Base-by-base conservation (phyloP, 129 eudicot species). In the Apium graveolens region DNA sequence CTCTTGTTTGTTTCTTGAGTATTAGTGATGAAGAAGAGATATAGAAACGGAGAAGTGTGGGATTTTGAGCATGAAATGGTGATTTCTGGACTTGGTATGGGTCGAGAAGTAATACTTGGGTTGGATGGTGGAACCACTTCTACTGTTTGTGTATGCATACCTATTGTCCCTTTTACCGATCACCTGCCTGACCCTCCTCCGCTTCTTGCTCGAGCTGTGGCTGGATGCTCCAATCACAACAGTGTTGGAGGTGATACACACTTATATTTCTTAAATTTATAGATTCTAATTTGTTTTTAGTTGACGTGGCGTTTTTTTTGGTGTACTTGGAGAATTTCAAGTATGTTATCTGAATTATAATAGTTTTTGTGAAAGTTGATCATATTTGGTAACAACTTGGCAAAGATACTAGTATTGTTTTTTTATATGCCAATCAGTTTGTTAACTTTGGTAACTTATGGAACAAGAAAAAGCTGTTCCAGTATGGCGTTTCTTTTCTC, bases 151-250 rank as follows among this genome's bases (percentile, higher is more conserved):
- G 77, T 92, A 38, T 93, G 97, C 76, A 88, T 93, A 85, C 93
- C 96, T 13, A 41, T 89, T 11, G 73, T 85, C 18, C 81, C 91
- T 71, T 80, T 86, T 70, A 31, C 81, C 32, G 83, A 83, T 39
- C 79, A 81, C 70, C 77, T 86, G 45, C 93, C 88, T 1, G 96
- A 91, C 74, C 90, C 97, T 48, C 89, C 84, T 24, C 91, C 96
- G 0, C 82, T 91, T 26, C 90, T 89, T 27, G 90, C 93, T 32
- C 98, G 97, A 39, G 93, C 98, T 11, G 89, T 91, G 44, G 93
- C 98, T n/a, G 98, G 98, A 9, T 93, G 98, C 84, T 93, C 98
- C 26, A 93, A 93, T 81, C 97, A 91, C 87, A 91, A 93, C 70
- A 91, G 97, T 57, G 97, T 93, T 71, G 98, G 98, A 68, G 98